A percentile compares a stretch with the other conserved stretches of the same genome.
These are phyloP conservation scores for Rhazya stricta DNA, from an alignment of 257 asterid genomes.

Conservation along the genomic window DNA sequence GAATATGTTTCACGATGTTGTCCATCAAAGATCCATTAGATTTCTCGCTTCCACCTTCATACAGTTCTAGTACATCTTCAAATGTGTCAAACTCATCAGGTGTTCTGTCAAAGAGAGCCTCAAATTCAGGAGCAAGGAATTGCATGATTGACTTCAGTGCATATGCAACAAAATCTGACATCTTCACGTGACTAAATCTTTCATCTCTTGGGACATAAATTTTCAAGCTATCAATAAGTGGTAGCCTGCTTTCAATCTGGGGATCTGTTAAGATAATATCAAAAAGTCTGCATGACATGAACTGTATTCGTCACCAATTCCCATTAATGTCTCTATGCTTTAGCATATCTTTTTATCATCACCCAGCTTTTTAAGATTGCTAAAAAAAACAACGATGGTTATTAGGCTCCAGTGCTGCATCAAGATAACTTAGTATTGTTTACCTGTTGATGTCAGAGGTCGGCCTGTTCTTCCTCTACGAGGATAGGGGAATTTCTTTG, in stretches of 20 bases:
- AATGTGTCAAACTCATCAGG: conserved; percentile 52
- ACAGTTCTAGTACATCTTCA: conserved; percentile 34
- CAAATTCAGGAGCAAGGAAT: conserved; percentile 49
- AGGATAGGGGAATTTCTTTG: conserved; percentile 17
- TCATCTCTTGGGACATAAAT: conserved; percentile 71
- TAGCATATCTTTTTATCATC: not conserved
- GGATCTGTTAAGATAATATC: conserved; percentile 11
- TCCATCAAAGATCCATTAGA: conserved; percentile 28
- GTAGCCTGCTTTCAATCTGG: conserved; percentile 15
- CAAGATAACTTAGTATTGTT: not conserved
- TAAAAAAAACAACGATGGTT: not conserved
- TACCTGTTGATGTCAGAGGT: conserved; percentile 1
- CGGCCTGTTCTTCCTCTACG: conserved; percentile 24
- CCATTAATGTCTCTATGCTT: too few relatives aligned
- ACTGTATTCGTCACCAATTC: not conserved
- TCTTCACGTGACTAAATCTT: conserved; percentile 53
- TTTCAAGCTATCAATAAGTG: conserved; percentile 30
- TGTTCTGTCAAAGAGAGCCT: conserved; percentile 35
- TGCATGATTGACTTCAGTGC: conserved; percentile 49
- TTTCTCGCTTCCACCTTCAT: conserved; percentile 44
- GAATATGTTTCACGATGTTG: conserved; percentile 30
- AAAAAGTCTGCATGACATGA: not conserved
- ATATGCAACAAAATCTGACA: conserved; percentile 49
- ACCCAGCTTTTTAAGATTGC: not conserved
- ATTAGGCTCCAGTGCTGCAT: not conserved